phyloP scores from a whole-genome alignment of 192 early-diverging fungal species.

The Coemansia sp. region DNA sequence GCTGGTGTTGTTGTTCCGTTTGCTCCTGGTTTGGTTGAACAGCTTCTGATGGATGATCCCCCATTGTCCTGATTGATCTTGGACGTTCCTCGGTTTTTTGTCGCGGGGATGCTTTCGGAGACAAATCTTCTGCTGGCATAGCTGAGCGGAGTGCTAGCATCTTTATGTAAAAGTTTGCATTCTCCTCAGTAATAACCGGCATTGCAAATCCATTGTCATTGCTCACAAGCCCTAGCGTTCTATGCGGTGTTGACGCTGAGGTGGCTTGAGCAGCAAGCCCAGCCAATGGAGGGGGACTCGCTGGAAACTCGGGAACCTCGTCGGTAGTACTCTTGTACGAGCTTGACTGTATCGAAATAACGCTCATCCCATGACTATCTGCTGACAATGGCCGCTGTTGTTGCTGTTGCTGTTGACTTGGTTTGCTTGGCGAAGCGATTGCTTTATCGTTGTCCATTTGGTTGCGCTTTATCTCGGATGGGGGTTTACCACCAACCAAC shows the following conservation, averaged over 20 bases:
- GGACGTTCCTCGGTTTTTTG: neutral
- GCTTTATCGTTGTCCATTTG: too few relatives aligned
- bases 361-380: neutral
- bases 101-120: slow-evolving; percentile 15
- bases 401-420: neutral
- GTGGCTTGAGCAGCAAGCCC: neutral
- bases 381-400: neutral
- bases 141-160: slow-evolving; percentile 34
- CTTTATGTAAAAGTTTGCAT: slow-evolving; percentile 24
- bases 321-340: slow-evolving; percentile 1
- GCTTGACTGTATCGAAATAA: neutral
- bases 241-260: neutral
- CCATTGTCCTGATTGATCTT: neutral
- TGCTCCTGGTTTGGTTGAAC: neutral
- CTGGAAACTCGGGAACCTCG: neutral
- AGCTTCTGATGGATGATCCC: neutral
- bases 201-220: slow-evolving; percentile 8
- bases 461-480: neutral
- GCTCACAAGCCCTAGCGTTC: slow-evolving; percentile 12
- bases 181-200: slow-evolving; percentile 27
- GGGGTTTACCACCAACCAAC: neutral
- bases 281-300: neutral
- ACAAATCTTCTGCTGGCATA: slow-evolving; percentile 21
- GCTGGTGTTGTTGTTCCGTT: neutral
- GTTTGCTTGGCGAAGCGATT: neutral